phyloP scores from a whole-genome alignment of 225 moss, liverwort and hornwort species.

The Bryoerythrophyllum caledonicum region DNA sequence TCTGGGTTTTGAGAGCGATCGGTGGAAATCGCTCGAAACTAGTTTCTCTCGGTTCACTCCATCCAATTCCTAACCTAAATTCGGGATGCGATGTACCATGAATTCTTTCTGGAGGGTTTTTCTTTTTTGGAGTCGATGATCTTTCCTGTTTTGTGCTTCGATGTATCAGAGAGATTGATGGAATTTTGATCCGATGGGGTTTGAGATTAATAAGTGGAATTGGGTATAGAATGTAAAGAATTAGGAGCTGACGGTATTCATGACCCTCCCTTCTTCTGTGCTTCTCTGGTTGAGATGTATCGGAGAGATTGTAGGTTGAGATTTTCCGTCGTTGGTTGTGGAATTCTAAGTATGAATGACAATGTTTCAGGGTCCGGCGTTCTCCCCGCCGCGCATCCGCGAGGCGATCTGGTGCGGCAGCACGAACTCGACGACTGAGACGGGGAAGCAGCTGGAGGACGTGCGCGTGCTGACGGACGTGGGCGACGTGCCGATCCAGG shows the following conservation, averaged over 20 bases:
- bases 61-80: background rate
- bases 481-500: constrained; percentile 93
- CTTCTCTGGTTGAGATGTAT: too few species aligned
- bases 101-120: background rate
- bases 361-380: constrained; percentile 61
- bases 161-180: background rate
- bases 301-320: too few species aligned
- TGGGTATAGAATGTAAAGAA: too few species aligned
- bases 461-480: constrained; percentile 80
- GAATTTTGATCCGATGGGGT: background rate
- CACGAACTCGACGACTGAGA: constrained; percentile 90
- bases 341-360: too few species aligned
- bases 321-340: too few species aligned
- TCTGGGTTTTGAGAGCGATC: too few species aligned
- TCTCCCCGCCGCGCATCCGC: constrained; percentile 91
- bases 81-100: background rate
- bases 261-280: too few species aligned
- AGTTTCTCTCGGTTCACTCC: background rate
- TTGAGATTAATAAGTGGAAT: too few species aligned
- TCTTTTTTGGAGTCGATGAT: background rate
- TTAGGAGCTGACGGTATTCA: too few species aligned
- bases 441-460: constrained; percentile 83
- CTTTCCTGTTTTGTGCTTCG: background rate
- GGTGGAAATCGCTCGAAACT: background rate
- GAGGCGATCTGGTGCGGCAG: constrained; percentile 99